Percentiles rank a stretch among this genome's conserved stretches.
phyloP scores from a whole-genome alignment of 345 rosid species.

The Eucalyptus sp. region DNA sequence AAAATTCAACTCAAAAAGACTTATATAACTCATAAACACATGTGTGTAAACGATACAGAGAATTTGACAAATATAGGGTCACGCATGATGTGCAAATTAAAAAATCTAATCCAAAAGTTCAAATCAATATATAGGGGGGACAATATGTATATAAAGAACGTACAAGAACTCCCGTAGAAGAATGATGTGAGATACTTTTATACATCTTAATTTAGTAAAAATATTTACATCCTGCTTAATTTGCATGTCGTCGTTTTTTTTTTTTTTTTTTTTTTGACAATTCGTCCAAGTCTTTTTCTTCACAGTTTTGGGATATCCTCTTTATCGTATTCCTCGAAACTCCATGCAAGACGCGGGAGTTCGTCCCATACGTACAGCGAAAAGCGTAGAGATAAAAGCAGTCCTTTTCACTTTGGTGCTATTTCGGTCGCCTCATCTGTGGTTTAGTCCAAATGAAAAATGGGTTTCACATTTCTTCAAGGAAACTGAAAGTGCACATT shows the following conservation, averaged over 20 bases:
- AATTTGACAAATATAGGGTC: neutral
- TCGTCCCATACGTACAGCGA: neutral
- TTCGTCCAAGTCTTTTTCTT: neutral
- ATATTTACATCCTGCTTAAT: fast-evolving
- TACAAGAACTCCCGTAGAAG: neutral
- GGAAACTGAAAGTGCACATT: neutral
- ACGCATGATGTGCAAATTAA: neutral
- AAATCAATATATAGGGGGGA: too few relatives aligned
- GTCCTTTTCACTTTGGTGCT: neutral
- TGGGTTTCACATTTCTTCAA: neutral
- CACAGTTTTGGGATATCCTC: neutral
- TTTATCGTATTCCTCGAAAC: neutral
- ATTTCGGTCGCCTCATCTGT: neutral
- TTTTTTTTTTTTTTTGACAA: neutral
- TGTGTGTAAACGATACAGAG: neutral
- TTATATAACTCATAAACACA: neutral
- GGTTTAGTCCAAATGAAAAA: neutral
- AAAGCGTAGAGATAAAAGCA: neutral
- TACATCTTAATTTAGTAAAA: neutral
- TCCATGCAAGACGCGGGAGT: neutral
- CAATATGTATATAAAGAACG: neutral
- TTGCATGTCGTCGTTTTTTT: neutral
- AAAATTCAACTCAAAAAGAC: neutral
- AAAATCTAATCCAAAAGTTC: neutral
- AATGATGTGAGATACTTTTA: neutral